A percentile compares a stretch with the other conserved stretches of the same genome.
Conservation (phyloP, 495 filamentous ascomycete genomes). For the Neurospora sp. region DNA sequence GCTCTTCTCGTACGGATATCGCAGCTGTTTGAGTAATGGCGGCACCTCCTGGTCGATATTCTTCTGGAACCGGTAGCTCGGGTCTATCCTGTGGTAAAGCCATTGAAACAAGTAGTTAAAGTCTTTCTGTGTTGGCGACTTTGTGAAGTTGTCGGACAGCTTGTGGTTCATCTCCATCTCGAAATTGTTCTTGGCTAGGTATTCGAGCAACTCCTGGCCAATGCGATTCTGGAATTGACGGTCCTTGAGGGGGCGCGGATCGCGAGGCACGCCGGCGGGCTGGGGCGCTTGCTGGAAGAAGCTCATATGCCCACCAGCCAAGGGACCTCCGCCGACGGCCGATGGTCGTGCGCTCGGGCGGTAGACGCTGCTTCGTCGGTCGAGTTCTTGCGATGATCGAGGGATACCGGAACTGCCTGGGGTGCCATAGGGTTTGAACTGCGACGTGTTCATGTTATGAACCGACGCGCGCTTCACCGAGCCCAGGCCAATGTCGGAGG, state of each 20-base stretch:
- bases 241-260: constrained; percentile 84
- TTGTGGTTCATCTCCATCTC: constrained; percentile 95
- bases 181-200: constrained; percentile 81
- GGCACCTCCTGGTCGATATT: constrained; percentile 91
- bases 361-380: constrained; percentile 83
- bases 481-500: constrained; percentile 72
- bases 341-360: constrained; percentile 44
- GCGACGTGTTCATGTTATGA: constrained; percentile 54
- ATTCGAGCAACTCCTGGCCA: constrained; percentile 83
- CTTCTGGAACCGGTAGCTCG: constrained; percentile 81
- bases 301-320: constrained; percentile 55
- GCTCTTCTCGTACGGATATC: constrained; percentile 87
- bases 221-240: constrained; percentile 69
- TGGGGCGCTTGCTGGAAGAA: constrained; percentile 83
- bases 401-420: constrained; percentile 24
- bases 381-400: constrained; percentile 31
- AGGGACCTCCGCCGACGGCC: constrained; percentile 39
- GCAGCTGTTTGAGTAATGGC: constrained; percentile 77
- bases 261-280: constrained; percentile 66
- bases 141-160: constrained; percentile 74
- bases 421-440: constrained; percentile 40
- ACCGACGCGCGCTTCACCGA: constrained; percentile 82
- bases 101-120: constrained; percentile 96
- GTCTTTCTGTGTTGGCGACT: constrained; percentile 94
- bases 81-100: constrained; percentile 91